Evolutionary conservation across 2,329 filamentous ascomycete genomes (phyloP).

Genomic region (Xylariaceae sp.): DNA sequence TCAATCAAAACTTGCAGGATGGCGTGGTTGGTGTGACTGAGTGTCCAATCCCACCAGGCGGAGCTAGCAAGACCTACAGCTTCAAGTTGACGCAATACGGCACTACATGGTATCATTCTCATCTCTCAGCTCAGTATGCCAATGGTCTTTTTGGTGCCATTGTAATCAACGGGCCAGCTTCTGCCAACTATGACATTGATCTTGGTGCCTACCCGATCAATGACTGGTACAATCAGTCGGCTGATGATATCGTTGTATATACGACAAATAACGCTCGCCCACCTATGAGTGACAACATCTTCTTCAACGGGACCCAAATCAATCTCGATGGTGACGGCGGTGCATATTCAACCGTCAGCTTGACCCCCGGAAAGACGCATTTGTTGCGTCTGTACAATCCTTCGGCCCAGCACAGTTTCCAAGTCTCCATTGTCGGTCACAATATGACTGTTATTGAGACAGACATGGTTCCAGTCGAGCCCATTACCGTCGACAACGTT

Average conservation of each 20-base stretch:
- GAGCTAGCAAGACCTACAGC: constrained; percentile 20
- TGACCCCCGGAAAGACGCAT: constrained; percentile 42
- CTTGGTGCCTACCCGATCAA: constrained; percentile 47
- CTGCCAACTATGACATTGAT: constrained; percentile 45
- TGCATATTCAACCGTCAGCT: constrained; percentile 28
- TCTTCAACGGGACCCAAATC: constrained; percentile 42
- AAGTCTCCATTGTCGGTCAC: constrained; percentile 40
- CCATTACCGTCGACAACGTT: background rate
- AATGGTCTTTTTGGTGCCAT: constrained; percentile 46
- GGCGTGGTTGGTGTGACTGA: constrained; percentile 36
- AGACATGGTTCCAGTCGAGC: constrained; percentile 1
- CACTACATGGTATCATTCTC: constrained; percentile 39
- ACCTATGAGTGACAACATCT: constrained; percentile 33
- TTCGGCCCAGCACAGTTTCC: constrained; percentile 45
- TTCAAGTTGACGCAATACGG: constrained; percentile 24
- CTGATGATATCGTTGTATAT: constrained; percentile 1
- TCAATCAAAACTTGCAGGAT: constrained; percentile 33
- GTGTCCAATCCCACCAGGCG: constrained; percentile 27
- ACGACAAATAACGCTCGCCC: constrained; percentile 18
- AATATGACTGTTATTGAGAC: constrained; percentile 2
- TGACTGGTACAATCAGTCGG: constrained; percentile 45
- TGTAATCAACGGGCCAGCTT: constrained; percentile 41
- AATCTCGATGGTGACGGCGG: constrained; percentile 27
- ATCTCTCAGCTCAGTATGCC: constrained; percentile 40
- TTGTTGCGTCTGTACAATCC: constrained; percentile 47